phyloP scores from a whole-genome alignment of 768 basidiomycete species.

The Lactarius psammicola region DNA sequence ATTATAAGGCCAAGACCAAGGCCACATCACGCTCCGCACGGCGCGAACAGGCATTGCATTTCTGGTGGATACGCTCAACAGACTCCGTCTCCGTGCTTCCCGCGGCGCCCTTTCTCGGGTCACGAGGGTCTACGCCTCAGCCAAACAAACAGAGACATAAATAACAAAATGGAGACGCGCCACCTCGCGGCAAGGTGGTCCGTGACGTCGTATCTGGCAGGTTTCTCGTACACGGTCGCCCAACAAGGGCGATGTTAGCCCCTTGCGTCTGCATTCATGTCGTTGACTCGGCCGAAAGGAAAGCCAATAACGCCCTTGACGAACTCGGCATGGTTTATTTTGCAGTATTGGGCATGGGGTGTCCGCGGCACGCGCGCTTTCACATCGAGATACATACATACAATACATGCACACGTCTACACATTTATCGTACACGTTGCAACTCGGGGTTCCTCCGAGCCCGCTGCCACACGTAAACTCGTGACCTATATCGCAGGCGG shows the following conservation, averaged over 20 bases:
- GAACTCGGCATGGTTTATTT: background rate
- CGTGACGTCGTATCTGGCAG: slow-evolving; percentile 3
- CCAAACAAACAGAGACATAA: background rate
- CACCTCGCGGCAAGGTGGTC: background rate
- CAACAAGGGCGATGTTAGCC: background rate
- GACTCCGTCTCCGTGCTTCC: slow-evolving; percentile 27
- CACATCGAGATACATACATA: background rate
- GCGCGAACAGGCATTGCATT: slow-evolving; percentile 14
- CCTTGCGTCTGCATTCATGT: slow-evolving; percentile 4
- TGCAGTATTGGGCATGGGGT: background rate
- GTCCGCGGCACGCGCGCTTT: slow-evolving; percentile 9
- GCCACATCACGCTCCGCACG: slow-evolving; percentile 13
- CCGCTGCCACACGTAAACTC: slow-evolving; percentile 19
- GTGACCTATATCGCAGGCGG: background rate
- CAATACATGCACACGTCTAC: background rate
- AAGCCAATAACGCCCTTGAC: slow-evolving; percentile 2
- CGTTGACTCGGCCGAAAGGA: background rate
- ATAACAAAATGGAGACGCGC: background rate
- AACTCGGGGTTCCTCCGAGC: slow-evolving; percentile 7
- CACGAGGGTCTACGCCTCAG: background rate
- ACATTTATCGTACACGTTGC: slow-evolving; percentile 1
- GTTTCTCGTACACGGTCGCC: background rate
- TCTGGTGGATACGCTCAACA: slow-evolving; percentile 17
- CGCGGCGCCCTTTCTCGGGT: slow-evolving; percentile 13
- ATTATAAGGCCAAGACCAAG: slow-evolving; percentile 10